Percentiles rank a stretch among this genome's conserved stretches.
These are phyloP conservation scores for Pelagophyceae sp. DNA, from an alignment of 352 stramenopile species.

Conservation along the genomic window DNA sequence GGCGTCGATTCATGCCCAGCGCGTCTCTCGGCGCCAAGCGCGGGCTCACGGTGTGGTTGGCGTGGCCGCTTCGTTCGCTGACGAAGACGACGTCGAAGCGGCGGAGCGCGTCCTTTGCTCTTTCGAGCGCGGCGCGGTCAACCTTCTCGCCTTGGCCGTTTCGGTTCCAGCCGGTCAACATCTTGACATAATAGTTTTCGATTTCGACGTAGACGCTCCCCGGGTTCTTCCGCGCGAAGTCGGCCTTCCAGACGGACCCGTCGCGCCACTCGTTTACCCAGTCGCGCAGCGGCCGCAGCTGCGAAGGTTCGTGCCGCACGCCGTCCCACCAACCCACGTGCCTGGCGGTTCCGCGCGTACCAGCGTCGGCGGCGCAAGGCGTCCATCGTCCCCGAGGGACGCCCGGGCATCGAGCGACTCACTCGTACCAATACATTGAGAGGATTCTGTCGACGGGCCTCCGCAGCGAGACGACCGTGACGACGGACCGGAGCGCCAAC, in stretches of 20 bases:
- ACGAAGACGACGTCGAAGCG: slow-evolving; percentile 19
- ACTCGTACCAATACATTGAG: slow-evolving; percentile 29
- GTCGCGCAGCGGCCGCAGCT: slow-evolving; percentile 3
- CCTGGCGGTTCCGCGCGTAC: neutral
- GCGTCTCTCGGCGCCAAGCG: too few species aligned
- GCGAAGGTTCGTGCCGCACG: neutral
- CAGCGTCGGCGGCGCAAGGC: too few species aligned
- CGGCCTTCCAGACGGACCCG: neutral
- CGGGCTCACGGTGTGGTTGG: slow-evolving; percentile 8
- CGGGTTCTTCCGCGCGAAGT: slow-evolving; percentile 12
- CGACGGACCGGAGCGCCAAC: neutral
- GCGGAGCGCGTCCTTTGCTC: neutral
- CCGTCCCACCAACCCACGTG: slow-evolving; percentile 26
- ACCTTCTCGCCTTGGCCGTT: neutral
- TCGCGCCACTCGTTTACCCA: slow-evolving; percentile 24
- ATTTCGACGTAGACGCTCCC: slow-evolving; percentile 24
- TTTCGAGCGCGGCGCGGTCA: neutral
- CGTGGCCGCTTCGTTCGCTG: neutral
- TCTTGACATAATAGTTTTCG: slow-evolving; percentile 27
- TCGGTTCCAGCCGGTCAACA: slow-evolving; percentile 21
- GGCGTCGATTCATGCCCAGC: neutral
- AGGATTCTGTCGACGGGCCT: slow-evolving; percentile 19
- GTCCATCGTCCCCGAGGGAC: neutral
- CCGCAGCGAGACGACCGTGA: slow-evolving; percentile 21
- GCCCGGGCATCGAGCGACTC: neutral